A percentile compares a stretch with the other conserved stretches of the same genome.
Conservation (phyloP, 331 rosid genomes). For the Acacia pycnantha region DNA sequence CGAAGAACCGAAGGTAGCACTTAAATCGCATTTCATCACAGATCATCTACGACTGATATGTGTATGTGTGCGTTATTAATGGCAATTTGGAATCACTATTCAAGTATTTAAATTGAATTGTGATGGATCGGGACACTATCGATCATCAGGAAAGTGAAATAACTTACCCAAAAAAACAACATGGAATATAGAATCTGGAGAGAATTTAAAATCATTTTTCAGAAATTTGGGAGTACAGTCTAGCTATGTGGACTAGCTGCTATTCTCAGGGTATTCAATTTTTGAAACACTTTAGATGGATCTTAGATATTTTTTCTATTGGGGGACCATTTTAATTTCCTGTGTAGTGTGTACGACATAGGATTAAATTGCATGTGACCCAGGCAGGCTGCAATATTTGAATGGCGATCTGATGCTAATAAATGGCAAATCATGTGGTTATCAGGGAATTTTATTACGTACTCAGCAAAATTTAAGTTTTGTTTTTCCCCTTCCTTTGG, state of each 20-base stretch:
- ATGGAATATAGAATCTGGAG: background rate
- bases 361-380: conserved; percentile 52
- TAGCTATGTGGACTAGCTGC: background rate
- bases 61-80: too few species aligned
- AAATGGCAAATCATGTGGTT: background rate
- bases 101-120: background rate
- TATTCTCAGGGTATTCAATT: conserved; percentile 15
- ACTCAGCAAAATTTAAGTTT: background rate
- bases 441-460: background rate
- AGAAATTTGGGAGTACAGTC: background rate
- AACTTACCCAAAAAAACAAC: background rate
- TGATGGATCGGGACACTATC: background rate
- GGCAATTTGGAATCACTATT: background rate
- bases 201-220: background rate
- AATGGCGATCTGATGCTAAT: background rate
- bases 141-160: background rate
- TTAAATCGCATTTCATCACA: too few species aligned
- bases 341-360: conserved; percentile 26
- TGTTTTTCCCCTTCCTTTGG: background rate
- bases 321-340: conserved; percentile 51
- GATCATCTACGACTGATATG: too few species aligned
- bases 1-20: too few species aligned
- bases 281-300: conserved; percentile 24
- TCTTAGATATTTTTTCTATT: background rate
- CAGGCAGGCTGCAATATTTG: conserved; percentile 5